Evolutionary conservation across 2,329 filamentous ascomycete species (phyloP), one percentile per base, ranked within the genome.

Genomic region (Acrocalymma vagum): DNA sequence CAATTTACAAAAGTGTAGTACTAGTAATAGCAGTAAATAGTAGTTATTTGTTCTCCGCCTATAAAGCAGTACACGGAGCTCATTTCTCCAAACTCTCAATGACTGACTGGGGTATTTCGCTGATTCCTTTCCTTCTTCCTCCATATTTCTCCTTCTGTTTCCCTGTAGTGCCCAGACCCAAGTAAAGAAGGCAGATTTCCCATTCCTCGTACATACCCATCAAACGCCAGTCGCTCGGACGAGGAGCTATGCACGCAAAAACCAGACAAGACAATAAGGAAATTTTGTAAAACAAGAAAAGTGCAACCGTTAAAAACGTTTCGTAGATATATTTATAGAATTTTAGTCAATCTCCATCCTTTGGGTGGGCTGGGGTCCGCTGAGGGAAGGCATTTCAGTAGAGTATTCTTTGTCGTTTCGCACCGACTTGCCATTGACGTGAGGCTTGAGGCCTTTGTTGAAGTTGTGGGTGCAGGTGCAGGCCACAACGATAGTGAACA

Each of bases 401-500:
- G 67, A 66, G 38, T 68, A 71, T 42, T 80, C 78, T 55, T 83
- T 80, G 24, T 79, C 76, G 43, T 70, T 72, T 13, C 48, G 37
- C 11, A 76, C 64, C 59, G 78, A 81, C 50, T 80, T 76, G 62
- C 78, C 80, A 57, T 84, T 79, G 43, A 99, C 82, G 67, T 97
- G 92, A 8, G 85, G 85, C 76, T 95, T 96, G 45, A 99, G 78
- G 7, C 94, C 94, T 53, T 86, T 86, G 70, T 87, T 83, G 73
- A 97, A 99, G 75, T 97, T 97, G 70, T 81, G 76, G 72, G 90
- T 92, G 79, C 93, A 97, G 60, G 93, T 79, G 62, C 88, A 84
- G 25, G 90, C 92, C 58, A 95, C 92, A 67, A 81, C 73, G 58
- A 99, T 96, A 45, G 94, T 99, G 49, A 91, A 76, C 35, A 97